phyloP scores from a whole-genome alignment of 192 early-diverging fungal genomes.

The Gonapodya sp. region DNA sequence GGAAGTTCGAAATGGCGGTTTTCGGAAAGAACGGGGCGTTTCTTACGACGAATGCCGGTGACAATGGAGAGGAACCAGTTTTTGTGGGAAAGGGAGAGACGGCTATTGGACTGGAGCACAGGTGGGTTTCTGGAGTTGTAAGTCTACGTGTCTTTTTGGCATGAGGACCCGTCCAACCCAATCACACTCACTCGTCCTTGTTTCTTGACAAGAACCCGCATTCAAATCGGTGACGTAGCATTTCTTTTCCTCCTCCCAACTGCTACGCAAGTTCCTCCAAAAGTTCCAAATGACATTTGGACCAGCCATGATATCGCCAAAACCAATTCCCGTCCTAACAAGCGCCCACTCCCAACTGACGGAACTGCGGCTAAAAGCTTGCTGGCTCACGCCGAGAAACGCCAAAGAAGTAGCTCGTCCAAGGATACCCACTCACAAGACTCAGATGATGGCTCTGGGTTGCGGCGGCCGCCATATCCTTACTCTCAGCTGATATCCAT shows the following conservation, averaged over 20 bases:
- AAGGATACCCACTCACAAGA: not conserved
- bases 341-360: not conserved
- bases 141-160: not conserved
- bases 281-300: not conserved
- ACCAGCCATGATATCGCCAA: not conserved
- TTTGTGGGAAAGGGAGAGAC: not conserved
- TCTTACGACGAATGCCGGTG: constrained; percentile 43
- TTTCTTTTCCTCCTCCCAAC: constrained; percentile 69
- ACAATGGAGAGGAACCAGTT: not conserved
- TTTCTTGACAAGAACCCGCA: constrained; percentile 40
- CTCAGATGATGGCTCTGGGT: not conserved
- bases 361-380: not conserved
- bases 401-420: not conserved
- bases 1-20: constrained; percentile 75
- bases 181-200: constrained; percentile 11
- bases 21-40: constrained; percentile 85
- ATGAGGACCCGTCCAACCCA: not conserved
- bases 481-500: constrained; percentile 4
- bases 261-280: not conserved
- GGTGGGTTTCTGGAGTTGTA: constrained; percentile 26
- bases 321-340: not conserved
- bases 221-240: constrained; percentile 76
- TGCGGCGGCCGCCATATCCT: not conserved
- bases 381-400: not conserved
- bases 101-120: constrained; percentile 44